Base-by-base conservation (phyloP, 2,329 filamentous ascomycete genomes). In the Microcera coccophila region DNA sequence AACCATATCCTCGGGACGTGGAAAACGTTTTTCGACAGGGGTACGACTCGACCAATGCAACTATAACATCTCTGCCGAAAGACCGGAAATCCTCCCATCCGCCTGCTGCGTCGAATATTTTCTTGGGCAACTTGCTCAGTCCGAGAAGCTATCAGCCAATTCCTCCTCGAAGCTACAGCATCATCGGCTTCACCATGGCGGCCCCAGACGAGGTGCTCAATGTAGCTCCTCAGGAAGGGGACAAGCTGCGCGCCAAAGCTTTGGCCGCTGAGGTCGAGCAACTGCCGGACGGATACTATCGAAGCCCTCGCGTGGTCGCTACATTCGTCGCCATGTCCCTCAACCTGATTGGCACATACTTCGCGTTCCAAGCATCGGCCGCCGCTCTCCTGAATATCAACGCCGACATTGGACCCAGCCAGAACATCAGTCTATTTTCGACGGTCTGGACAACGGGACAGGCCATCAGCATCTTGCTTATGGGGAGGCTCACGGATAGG, bases 401-500 rank as follows among this genome's bases (percentile, higher is more conserved):
- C 17, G 26, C 3, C 1, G 56, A 59, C 36, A 44, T 60, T 9
- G 56, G 56, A 2, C 52, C 48, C 34, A 55, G 54, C 7, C 39
- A 48, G 21, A 52, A 55, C 31, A 58, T 59, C 44, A 47, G 42
- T 41, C 56, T 59, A 52, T 55, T 62, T 4, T 53, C 56, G 4
- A 59, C 49, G 14, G 53, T 57, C 26, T 67, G 57, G 54, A 63
- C 62, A 1, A 48, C 66, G 16, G 61, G 59, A 15, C 50, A 47
- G 19, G 55, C 54, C 36, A 52, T 66, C 38, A 60, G 60, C 17
- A 63, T 64, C 32, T 47, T 66, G 33, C 51, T 71, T 3, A 52
- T 66, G 16, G 67, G 66, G 33, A 61, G 67, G 9, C 50, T 70
- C 1, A 62, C 60, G 5, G 63, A 69, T 43, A 57, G 68, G 18